A percentile compares a stretch with the other conserved stretches of the same genome.
phyloP scores from a whole-genome alignment of 176 grass and related monocot species.

The Alloteropsis semialata region DNA sequence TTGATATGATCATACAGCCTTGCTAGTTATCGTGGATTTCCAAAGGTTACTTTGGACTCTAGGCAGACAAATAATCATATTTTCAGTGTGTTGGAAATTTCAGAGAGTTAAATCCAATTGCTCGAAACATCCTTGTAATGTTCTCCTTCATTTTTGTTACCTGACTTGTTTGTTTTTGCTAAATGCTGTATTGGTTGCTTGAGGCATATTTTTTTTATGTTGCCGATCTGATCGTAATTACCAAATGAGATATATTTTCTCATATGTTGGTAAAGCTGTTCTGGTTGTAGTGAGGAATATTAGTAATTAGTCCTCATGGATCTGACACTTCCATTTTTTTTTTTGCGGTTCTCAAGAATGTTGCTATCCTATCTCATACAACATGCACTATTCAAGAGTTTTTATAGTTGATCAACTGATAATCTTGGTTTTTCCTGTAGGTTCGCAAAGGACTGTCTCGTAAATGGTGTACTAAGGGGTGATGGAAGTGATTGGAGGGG shows the following conservation, averaged over 20 bases:
- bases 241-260: neutral
- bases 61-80: too few species aligned
- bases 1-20: too few species aligned
- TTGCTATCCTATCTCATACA: neutral
- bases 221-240: neutral
- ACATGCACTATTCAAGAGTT: neutral
- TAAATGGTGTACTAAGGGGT: neutral
- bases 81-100: too few species aligned
- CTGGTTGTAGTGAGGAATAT: neutral
- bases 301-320: neutral
- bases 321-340: neutral
- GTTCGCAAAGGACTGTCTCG: neutral
- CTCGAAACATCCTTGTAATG: neutral
- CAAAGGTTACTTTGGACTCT: too few species aligned
- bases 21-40: too few species aligned
- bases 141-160: neutral
- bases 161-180: neutral
- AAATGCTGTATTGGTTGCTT: neutral
- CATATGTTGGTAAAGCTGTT: neutral
- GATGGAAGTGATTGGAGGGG: neutral
- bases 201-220: neutral
- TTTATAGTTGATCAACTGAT: neutral
- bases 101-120: too few species aligned
- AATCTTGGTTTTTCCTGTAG: neutral
- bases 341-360: slow-evolving; percentile 13